A percentile compares a stretch with the other conserved stretches of the same genome.
Evolutionary conservation across 1,284 basidiomycete genomes (phyloP).

Genomic region (Boletus semigastroideus): DNA sequence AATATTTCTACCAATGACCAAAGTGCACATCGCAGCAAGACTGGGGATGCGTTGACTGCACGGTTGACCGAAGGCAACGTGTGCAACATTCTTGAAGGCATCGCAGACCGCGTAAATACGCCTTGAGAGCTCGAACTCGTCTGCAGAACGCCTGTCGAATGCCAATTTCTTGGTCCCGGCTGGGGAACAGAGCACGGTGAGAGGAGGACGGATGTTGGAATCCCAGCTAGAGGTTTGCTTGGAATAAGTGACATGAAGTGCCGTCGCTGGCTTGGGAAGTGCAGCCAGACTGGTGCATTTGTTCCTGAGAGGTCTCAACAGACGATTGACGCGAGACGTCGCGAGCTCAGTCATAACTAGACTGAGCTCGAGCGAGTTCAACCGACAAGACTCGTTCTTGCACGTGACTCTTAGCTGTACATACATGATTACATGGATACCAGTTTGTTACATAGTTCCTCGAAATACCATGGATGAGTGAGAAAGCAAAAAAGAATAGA

Average conservation of each 20-base stretch:
- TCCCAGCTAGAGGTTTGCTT: constrained; percentile 22
- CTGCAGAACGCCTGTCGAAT: constrained; percentile 37
- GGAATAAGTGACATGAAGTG: constrained; percentile 15
- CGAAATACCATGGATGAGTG: neutral
- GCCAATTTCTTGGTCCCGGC: constrained; percentile 37
- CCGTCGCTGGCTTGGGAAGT: constrained; percentile 12
- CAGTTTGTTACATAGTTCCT: too few species aligned
- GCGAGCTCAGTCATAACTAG: constrained; percentile 31
- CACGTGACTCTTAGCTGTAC: constrained; percentile 22
- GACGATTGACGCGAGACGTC: constrained; percentile 48
- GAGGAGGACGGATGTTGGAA: constrained; percentile 32
- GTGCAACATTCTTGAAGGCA: constrained; percentile 50
- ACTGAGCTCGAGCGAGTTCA: neutral
- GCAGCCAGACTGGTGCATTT: constrained; percentile 46
- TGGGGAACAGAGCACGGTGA: constrained; percentile 41
- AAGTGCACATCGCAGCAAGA: constrained; percentile 50
- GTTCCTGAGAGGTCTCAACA: constrained; percentile 53
- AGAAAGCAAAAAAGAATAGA: neutral
- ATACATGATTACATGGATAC: too few species aligned
- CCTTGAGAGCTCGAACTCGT: constrained; percentile 44
- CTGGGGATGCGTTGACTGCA: constrained; percentile 30
- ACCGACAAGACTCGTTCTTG: constrained; percentile 1
- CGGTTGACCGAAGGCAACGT: constrained; percentile 29
- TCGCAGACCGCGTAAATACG: constrained; percentile 52
- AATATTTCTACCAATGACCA: constrained; percentile 47